phyloP scores from a whole-genome alignment of 345 rosid genomes.

The Eucalyptus pauciflora region DNA sequence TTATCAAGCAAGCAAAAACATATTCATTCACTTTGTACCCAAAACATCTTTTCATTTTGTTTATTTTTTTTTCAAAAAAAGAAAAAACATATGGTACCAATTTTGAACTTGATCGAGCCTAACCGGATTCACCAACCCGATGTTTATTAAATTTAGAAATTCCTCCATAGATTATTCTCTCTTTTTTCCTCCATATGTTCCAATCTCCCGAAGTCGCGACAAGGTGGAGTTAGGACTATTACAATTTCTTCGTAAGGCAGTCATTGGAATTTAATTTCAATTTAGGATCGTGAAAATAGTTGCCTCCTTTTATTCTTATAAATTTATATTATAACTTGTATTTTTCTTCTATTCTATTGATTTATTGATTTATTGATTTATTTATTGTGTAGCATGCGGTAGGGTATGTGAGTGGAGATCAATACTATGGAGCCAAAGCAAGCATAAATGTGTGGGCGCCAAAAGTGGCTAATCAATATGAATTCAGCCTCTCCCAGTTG shows the following conservation, averaged over 20 bases:
- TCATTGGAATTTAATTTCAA: neutral
- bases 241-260: neutral
- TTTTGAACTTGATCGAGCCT: neutral
- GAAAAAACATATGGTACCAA: neutral
- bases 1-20: neutral
- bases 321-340: neutral
- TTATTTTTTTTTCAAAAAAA: accelerated
- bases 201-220: neutral
- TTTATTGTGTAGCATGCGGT: constrained; percentile 72
- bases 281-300: neutral
- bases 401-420: constrained; percentile 79
- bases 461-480: constrained; percentile 55
- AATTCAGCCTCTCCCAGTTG: constrained; percentile 90
- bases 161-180: neutral
- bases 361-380: neutral
- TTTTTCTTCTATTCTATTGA: neutral
- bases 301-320: neutral
- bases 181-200: neutral
- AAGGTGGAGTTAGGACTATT: neutral
- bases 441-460: constrained; percentile 98
- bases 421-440: constrained; percentile 95
- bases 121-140: neutral
- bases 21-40: neutral
- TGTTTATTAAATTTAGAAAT: neutral
- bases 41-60: neutral